phyloP scores from a whole-genome alignment of 1,284 basidiomycete species.

The Cutaneotrichosporon curvatum region DNA sequence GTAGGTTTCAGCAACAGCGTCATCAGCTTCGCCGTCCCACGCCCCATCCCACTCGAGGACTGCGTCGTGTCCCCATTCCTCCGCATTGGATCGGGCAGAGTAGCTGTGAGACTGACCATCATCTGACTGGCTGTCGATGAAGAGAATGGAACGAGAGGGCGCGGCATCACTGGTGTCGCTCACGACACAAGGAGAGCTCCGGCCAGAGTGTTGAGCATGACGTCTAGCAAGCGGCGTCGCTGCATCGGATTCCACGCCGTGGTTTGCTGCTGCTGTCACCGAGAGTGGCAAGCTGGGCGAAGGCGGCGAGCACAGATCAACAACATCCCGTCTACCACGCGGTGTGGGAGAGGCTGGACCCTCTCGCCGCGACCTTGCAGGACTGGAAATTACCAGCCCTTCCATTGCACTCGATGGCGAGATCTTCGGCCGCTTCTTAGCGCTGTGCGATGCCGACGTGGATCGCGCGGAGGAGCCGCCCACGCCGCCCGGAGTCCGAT shows the following conservation, averaged over 20 bases:
- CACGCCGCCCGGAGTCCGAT: constrained; percentile 1
- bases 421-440: not conserved
- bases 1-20: not conserved
- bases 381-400: constrained; percentile 2
- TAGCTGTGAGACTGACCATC: no score
- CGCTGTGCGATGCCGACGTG: constrained; percentile 6
- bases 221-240: no score
- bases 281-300: not conserved
- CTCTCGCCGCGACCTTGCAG: not conserved
- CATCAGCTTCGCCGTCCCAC: constrained; percentile 8
- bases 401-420: constrained; percentile 7
- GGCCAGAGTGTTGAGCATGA: no score
- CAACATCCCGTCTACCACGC: not conserved
- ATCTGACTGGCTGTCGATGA: no score
- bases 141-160: no score
- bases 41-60: constrained; percentile 17
- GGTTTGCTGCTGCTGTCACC: no score
- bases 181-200: not conserved
- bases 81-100: no score
- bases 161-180: not conserved
- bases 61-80: constrained; percentile 21
- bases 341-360: not conserved
- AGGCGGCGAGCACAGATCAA: constrained; percentile 3
- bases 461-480: constrained; percentile 9
- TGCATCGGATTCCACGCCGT: no score